These are phyloP conservation scores for Aspergillus sp. DNA, from an alignment of 2,329 filamentous ascomycete species.

Conservation along the genomic window DNA sequence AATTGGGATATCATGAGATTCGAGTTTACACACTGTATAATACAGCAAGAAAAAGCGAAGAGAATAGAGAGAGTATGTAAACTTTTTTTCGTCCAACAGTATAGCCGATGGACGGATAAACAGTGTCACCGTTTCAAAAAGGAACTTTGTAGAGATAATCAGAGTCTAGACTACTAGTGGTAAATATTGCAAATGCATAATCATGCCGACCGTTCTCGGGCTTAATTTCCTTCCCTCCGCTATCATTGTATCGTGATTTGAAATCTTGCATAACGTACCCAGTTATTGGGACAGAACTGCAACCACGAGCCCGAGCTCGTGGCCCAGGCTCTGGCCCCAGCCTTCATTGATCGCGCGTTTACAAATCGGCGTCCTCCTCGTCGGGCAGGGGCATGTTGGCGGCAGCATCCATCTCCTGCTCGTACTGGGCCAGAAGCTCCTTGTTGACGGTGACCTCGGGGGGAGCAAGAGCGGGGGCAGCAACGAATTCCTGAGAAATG, in stretches of 20 bases:
- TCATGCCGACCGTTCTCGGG: slow-evolving; percentile 37
- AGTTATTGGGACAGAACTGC: slow-evolving; percentile 14
- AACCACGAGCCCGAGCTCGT: slow-evolving; percentile 9
- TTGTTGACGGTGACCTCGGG: slow-evolving; percentile 89
- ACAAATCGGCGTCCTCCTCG: slow-evolving; percentile 76
- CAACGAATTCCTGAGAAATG: slow-evolving; percentile 80
- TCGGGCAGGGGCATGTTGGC: slow-evolving; percentile 83
- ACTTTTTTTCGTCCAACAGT: slow-evolving; percentile 10
- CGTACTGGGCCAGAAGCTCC: slow-evolving; percentile 76
- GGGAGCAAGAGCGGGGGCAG: slow-evolving; percentile 89
- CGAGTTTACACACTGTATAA: too few relatives aligned
- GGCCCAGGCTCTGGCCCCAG: slow-evolving; percentile 9
- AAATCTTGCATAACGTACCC: slow-evolving; percentile 30
- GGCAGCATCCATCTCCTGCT: slow-evolving; percentile 84
- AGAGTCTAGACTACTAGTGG: slow-evolving; percentile 30
- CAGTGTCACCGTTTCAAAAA: slow-evolving; percentile 26
- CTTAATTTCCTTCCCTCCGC: slow-evolving; percentile 33
- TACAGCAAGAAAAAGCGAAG: neutral
- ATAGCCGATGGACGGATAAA: slow-evolving; percentile 13
- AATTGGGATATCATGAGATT: too few relatives aligned
- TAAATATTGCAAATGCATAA: slow-evolving; percentile 37
- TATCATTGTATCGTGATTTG: slow-evolving; percentile 42
- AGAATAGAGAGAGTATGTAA: neutral
- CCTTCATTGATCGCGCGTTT: slow-evolving; percentile 29
- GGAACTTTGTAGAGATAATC: slow-evolving; percentile 23